phyloP scores from a whole-genome alignment of 2,329 filamentous ascomycete genomes.

The Apiospora marii region DNA sequence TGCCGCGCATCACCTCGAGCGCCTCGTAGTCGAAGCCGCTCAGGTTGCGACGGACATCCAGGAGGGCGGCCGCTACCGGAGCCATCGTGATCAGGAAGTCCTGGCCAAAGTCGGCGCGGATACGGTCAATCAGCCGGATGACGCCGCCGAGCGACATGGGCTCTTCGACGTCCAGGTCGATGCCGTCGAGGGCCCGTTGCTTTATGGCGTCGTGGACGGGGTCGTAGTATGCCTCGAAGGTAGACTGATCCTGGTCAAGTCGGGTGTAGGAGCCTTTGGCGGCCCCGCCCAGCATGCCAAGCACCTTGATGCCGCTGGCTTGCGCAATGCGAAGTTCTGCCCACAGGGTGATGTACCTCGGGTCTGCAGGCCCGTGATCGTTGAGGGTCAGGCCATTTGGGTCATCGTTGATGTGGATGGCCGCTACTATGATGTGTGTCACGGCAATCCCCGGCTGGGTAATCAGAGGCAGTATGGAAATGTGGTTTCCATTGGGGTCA shows the following conservation, averaged over 20 bases:
- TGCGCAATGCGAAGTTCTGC: slow-evolving; percentile 74
- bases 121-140: slow-evolving; percentile 68
- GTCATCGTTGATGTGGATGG: slow-evolving; percentile 77
- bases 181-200: slow-evolving; percentile 64
- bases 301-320: slow-evolving; percentile 73
- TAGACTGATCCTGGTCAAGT: slow-evolving; percentile 54
- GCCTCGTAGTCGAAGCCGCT: slow-evolving; percentile 79
- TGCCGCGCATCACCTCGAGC: slow-evolving; percentile 69
- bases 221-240: slow-evolving; percentile 75
- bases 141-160: slow-evolving; percentile 69
- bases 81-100: slow-evolving; percentile 79
- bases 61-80: slow-evolving; percentile 77
- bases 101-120: slow-evolving; percentile 70
- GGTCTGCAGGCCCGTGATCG: slow-evolving; percentile 71
- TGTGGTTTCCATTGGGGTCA: slow-evolving; percentile 43
- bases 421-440: slow-evolving; percentile 82
- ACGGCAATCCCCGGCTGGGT: slow-evolving; percentile 46
- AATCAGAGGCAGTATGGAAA: slow-evolving; percentile 52
- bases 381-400: slow-evolving; percentile 75
- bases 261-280: slow-evolving; percentile 74
- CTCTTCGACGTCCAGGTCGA: slow-evolving; percentile 82
- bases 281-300: slow-evolving; percentile 83
- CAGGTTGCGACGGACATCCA: slow-evolving; percentile 68
- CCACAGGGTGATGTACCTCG: slow-evolving; percentile 73
- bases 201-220: slow-evolving; percentile 70